phyloP scores from a whole-genome alignment of 176 grass and related monocot genomes.

The Eleusine indica region DNA sequence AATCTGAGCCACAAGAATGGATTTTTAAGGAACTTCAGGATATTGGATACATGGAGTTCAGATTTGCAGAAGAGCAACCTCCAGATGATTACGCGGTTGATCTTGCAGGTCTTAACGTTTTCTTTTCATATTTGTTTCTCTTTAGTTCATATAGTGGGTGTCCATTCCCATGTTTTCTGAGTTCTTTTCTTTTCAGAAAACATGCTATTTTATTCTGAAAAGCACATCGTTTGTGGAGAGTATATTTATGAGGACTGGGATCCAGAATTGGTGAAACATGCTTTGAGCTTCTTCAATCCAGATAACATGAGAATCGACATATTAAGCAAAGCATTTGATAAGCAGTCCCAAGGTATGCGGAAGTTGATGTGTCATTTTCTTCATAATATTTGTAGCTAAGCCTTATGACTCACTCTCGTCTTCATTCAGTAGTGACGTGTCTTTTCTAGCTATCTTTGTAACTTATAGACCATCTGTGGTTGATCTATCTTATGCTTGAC shows the following conservation, averaged over 20 bases:
- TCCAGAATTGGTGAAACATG: slow-evolving; percentile 67
- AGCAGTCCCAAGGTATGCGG: slow-evolving; percentile 71
- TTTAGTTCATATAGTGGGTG: slow-evolving; percentile 24
- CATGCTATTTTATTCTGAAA: slow-evolving; percentile 75
- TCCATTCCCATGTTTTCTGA: slow-evolving; percentile 14
- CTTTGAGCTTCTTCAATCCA: slow-evolving; percentile 82
- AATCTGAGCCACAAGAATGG: slow-evolving; percentile 90
- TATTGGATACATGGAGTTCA: slow-evolving; percentile 92
- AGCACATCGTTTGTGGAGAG: slow-evolving; percentile 83
- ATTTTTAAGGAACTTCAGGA: slow-evolving; percentile 97
- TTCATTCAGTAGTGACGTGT: background rate
- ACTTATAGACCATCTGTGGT: background rate
- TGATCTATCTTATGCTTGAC: slow-evolving; percentile 19
- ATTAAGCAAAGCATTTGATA: slow-evolving; percentile 88
- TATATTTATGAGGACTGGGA: slow-evolving; percentile 91
- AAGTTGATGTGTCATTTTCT: slow-evolving; percentile 24
- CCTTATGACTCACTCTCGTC: background rate
- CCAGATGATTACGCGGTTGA: slow-evolving; percentile 87
- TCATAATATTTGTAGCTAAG: background rate
- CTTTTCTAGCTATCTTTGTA: background rate
- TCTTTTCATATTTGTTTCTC: slow-evolving; percentile 37
- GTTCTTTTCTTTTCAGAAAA: slow-evolving; percentile 69
- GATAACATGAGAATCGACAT: slow-evolving; percentile 95
- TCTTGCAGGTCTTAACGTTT: slow-evolving; percentile 76
- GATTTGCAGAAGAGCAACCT: slow-evolving; percentile 97